A percentile compares a stretch with the other conserved stretches of the same genome.
These are phyloP conservation scores for Sporothrix euskadiensis DNA, from an alignment of 2,329 filamentous ascomycete species.

Conservation along the genomic window DNA sequence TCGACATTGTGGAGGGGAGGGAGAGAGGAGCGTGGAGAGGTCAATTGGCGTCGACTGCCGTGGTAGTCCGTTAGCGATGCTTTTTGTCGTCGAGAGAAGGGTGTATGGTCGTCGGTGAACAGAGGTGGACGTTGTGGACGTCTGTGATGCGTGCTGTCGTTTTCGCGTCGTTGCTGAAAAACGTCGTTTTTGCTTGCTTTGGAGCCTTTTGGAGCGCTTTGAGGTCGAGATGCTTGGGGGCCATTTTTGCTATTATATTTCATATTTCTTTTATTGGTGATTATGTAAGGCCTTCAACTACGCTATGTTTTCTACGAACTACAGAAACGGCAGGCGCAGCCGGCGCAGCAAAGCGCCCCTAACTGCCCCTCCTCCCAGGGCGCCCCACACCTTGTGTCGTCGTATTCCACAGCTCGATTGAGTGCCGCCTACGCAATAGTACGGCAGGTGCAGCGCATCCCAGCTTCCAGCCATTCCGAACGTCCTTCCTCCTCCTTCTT, in stretches of 20 bases:
- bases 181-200: conserved; percentile 15
- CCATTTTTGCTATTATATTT: conserved; percentile 18
- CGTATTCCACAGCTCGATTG: conserved; percentile 12
- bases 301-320: too few relatives aligned
- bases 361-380: background rate
- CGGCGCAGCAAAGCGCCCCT: conserved; percentile 12
- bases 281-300: background rate
- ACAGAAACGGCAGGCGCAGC: conserved; percentile 11
- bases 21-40: background rate
- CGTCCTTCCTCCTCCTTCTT: background rate
- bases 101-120: background rate
- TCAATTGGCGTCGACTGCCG: background rate
- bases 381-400: conserved; percentile 5
- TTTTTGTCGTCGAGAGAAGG: background rate
- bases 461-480: conserved; percentile 26
- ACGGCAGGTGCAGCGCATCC: background rate
- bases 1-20: conserved; percentile 38
- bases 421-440: conserved; percentile 17
- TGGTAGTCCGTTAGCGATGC: background rate
- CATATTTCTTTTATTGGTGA: conserved; percentile 1
- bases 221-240: background rate
- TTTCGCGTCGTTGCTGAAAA: conserved; percentile 19
- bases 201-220: background rate
- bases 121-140: background rate
- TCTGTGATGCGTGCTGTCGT: background rate